Percentiles rank a stretch among this genome's conserved stretches.
Conservation (phyloP, 345 rosid species). For the Fremontodendron californicum region DNA sequence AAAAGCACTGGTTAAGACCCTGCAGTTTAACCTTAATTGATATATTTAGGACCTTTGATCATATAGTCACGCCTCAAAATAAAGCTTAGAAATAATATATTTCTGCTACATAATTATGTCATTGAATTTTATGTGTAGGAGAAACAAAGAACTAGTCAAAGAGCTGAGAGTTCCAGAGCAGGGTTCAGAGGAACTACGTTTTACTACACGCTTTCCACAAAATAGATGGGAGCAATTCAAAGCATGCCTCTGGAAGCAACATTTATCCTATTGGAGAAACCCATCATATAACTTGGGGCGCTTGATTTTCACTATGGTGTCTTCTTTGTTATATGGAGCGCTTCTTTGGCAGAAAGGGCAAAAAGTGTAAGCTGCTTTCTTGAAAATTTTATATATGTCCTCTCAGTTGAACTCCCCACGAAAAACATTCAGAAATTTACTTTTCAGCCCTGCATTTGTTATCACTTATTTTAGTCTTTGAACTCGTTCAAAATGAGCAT, state of each 20-base stretch:
- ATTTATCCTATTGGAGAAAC: constrained; percentile 58
- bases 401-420: not conserved
- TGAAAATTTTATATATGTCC: not conserved
- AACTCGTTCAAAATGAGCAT: too few relatives aligned
- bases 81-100: not conserved
- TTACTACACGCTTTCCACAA: constrained; percentile 35
- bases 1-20: not conserved
- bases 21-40: not conserved
- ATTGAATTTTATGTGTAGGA: not conserved
- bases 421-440: not conserved
- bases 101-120: not conserved
- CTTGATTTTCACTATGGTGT: not conserved
- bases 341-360: constrained; percentile 51
- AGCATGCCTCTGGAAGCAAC: constrained; percentile 60
- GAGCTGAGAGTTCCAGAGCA: constrained; percentile 26
- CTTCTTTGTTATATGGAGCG: constrained; percentile 35
- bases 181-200: constrained; percentile 26
- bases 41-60: not conserved
- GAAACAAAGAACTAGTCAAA: constrained; percentile 18
- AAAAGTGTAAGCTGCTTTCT: constrained; percentile 29
- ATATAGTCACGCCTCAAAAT: not conserved
- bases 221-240: constrained; percentile 44
- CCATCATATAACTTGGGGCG: constrained; percentile 40
- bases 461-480: too few relatives aligned
- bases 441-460: not conserved